phyloP scores from a whole-genome alignment of 352 stramenopile species.

The Pythium biforme region DNA sequence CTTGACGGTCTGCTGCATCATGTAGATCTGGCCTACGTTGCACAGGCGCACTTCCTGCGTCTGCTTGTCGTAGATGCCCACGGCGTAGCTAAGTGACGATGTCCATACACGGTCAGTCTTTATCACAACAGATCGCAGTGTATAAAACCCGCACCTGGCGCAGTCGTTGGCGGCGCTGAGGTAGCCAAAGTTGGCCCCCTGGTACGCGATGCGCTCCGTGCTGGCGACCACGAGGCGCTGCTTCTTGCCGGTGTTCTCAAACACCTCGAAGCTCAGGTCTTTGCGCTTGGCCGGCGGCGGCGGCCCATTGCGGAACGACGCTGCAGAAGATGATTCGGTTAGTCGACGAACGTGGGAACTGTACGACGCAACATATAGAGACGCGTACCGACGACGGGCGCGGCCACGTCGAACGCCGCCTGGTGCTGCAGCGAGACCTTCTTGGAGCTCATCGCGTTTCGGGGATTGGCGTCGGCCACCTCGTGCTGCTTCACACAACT shows the following conservation, averaged over 20 bases:
- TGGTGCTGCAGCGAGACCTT: conserved; percentile 68
- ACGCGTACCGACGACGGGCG: conserved; percentile 59
- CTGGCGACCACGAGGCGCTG: conserved; percentile 75
- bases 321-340: conserved; percentile 22
- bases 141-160: conserved; percentile 30
- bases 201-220: conserved; percentile 79
- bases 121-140: not conserved
- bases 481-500: not conserved
- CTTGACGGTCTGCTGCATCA: conserved; percentile 85
- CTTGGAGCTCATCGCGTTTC: conserved; percentile 49
- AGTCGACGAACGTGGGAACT: not conserved
- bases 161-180: conserved; percentile 67
- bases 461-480: not conserved
- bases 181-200: conserved; percentile 86
- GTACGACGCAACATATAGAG: not conserved
- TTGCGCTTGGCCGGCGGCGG: conserved; percentile 51
- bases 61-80: conserved; percentile 78
- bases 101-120: not conserved
- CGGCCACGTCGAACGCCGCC: conserved; percentile 49
- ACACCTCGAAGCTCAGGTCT: conserved; percentile 76
- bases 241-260: conserved; percentile 80
- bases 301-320: conserved; percentile 80
- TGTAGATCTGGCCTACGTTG: conserved; percentile 83
- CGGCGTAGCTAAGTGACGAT: conserved; percentile 68
- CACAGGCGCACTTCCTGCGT: conserved; percentile 70